Evolutionary conservation across 1,284 basidiomycete species (phyloP).

Genomic region (Wolfiporia cocos): DNA sequence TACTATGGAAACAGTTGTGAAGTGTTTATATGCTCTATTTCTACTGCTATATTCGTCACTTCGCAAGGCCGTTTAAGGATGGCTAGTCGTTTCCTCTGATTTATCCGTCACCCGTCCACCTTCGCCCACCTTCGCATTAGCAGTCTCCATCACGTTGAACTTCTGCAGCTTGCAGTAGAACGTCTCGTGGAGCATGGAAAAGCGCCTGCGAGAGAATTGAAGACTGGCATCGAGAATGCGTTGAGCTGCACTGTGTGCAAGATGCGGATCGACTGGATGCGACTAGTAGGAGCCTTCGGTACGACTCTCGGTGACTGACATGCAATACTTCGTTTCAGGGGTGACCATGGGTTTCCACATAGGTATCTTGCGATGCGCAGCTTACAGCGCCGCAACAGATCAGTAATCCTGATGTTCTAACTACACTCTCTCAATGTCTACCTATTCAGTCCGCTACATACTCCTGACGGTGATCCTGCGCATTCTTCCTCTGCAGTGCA

Average conservation of each 20-base stretch:
- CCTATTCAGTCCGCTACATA: constrained; percentile 55
- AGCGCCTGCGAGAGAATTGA: constrained; percentile 57
- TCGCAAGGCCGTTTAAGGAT: too few relatives aligned
- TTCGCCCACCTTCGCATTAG: constrained; percentile 23
- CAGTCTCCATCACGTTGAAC: constrained; percentile 72
- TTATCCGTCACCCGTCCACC: constrained; percentile 14
- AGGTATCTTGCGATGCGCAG: constrained; percentile 85
- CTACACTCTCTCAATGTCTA: too few relatives aligned
- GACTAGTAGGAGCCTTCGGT: constrained; percentile 90
- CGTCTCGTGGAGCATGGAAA: constrained; percentile 86
- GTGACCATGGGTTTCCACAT: too few relatives aligned
- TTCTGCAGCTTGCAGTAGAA: too few relatives aligned
- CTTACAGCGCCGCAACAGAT: constrained; percentile 69
- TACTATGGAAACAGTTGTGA: too few relatives aligned
- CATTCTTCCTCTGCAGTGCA: constrained; percentile 59
- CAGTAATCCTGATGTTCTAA: constrained; percentile 42
- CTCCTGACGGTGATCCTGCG: constrained; percentile 43
- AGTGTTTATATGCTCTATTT: too few relatives aligned
- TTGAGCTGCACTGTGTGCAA: constrained; percentile 86
- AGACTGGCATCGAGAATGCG: constrained; percentile 71
- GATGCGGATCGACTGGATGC: constrained; percentile 92
- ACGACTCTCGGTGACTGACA: too few relatives aligned
- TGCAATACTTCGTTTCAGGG: too few relatives aligned
- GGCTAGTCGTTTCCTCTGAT: too few relatives aligned
- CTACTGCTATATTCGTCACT: too few relatives aligned